Evolutionary conservation across 164 flowering plant species (phyloP).

Genomic region (Vitis amurensis): DNA sequence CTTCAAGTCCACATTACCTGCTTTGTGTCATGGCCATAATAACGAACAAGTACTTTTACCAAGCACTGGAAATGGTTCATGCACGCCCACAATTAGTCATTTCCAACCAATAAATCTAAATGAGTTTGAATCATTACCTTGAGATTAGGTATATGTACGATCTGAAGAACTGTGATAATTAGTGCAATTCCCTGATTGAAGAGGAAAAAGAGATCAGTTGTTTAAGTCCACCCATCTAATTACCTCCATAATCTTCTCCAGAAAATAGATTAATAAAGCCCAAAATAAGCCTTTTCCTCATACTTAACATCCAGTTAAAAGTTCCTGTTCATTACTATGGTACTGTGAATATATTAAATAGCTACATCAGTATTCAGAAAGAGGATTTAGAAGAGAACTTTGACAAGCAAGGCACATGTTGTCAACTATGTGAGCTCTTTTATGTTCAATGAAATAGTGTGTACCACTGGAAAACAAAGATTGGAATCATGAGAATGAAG

Average conservation of each 20-base stretch:
- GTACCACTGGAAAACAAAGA: no score
- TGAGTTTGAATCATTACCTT: conserved; percentile 32
- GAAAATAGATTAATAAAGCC: not conserved
- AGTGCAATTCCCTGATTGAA: conserved; percentile 46
- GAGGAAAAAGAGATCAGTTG: not conserved
- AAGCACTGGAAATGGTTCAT: no score
- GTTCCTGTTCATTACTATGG: no score
- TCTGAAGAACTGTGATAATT: conserved; percentile 51
- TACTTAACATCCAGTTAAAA: not conserved
- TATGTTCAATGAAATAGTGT: not conserved
- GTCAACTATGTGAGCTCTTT: not conserved
- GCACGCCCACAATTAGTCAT: no score
- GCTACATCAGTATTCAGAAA: not conserved
- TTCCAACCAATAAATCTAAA: not conserved
- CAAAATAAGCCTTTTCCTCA: not conserved
- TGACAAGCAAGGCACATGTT: not conserved
- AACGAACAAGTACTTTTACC: no score
- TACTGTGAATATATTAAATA: not conserved
- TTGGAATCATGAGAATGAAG: no score
- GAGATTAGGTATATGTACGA: conserved; percentile 50
- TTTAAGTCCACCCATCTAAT: not conserved
- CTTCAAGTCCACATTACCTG: no score
- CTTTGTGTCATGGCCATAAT: no score
- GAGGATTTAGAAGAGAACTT: not conserved
- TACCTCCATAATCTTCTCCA: not conserved